Base-by-base conservation (phyloP, 1,284 basidiomycete genomes). In the Phlebopus sp. region DNA sequence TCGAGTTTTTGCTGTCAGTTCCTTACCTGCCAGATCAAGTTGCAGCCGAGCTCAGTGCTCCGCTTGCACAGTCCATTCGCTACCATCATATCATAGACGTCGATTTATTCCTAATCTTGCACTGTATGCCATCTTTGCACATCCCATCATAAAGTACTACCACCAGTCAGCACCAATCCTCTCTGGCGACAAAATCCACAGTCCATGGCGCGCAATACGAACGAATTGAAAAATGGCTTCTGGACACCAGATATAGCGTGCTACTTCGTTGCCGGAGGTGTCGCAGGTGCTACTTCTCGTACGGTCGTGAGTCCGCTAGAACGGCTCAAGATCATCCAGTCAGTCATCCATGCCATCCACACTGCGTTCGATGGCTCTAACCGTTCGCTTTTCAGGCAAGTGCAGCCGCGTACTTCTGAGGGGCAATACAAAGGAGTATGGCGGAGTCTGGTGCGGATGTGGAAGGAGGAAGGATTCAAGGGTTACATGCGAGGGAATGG, bases 251-350 rank as follows among this genome's bases (percentile, higher is more conserved):
- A 63, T 36, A 51, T 59, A 38, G 48, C 51, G 17, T 56, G 55
- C 34, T 78, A 79, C 55, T 82, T 78, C 60, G 68, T 82, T 70
- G 91, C 91, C 23, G 91, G 91, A 43, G 91, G 91, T 47, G 72
- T 84, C 59, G 88, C 88, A 27, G 88, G 88, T 40, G 88, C 89
- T 50, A 81, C 90, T 8, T 92, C 90, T 53, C 76, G 94, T 49
- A 97, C 95, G 3, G 90, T 97, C 25, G 94, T 97, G 42, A 89
- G 84, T 55, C 94, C 95, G 13, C 69, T 97, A 14, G 95, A 97
- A 63, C 73, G 94, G 47, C 73, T 97, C 43, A 97, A 97, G 71
- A 97, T 97, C 62, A 97, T 97, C 55, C 87, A 96, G 92, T 94
- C 59, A 62, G 86, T 71, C 37, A 23, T 23, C 21, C 21, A 51